Conservation (phyloP, 164 flowering plant genomes). For the Nelumbo lutea region DNA sequence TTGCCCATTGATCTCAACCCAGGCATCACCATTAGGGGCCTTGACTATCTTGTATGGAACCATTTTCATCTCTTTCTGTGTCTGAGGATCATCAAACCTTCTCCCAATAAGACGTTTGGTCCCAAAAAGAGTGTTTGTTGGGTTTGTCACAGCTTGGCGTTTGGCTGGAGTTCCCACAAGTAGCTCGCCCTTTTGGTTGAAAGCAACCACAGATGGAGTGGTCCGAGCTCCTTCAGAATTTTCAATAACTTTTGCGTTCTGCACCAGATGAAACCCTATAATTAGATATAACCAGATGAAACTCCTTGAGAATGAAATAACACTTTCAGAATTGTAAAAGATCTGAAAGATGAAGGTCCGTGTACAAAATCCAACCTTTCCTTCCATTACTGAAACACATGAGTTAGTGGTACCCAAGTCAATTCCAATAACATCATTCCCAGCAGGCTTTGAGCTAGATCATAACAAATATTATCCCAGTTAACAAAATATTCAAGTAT, state of each 20-base stretch:
- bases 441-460: constrained; percentile 58
- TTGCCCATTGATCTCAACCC: constrained; percentile 70
- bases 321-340: too few species aligned
- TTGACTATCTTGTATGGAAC: constrained; percentile 61
- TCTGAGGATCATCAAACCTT: constrained; percentile 58
- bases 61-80: constrained; percentile 76
- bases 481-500: not conserved
- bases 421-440: constrained; percentile 71
- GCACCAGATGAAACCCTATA: not conserved
- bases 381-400: constrained; percentile 81
- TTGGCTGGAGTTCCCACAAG: constrained; percentile 77
- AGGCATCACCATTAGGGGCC: constrained; percentile 77
- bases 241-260: constrained; percentile 78
- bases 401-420: constrained; percentile 87
- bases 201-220: constrained; percentile 74
- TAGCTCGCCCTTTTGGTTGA: constrained; percentile 55
- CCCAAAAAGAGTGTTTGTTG: constrained; percentile 60
- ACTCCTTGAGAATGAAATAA: not conserved
- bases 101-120: constrained; percentile 69
- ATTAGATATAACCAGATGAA: not conserved
- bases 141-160: constrained; percentile 73
- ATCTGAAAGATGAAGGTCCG: not conserved
- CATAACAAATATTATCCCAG: not conserved
- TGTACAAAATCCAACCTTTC: constrained; percentile 41
- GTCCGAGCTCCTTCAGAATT: constrained; percentile 67